A percentile compares a stretch with the other conserved stretches of the same genome.
Conservation (phyloP, 2,329 filamentous ascomycete genomes). For the Scedosporium minutisporum region DNA sequence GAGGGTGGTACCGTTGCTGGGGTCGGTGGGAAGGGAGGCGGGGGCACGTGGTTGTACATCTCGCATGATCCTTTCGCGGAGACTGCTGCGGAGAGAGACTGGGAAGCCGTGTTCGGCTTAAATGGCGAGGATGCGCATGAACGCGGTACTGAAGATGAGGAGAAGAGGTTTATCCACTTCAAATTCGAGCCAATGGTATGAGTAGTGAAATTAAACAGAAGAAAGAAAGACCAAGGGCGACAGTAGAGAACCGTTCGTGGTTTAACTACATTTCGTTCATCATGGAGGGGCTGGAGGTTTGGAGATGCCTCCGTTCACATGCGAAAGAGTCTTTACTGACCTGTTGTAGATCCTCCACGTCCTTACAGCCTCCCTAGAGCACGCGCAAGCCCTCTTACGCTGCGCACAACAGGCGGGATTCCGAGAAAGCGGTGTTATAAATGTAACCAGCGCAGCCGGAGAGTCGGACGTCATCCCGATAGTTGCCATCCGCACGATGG, state of each 20-base stretch:
- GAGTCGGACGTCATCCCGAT: constrained; percentile 41
- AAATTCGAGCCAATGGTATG: constrained; percentile 91
- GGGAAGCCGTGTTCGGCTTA: constrained; percentile 30
- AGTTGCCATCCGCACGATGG: constrained; percentile 77
- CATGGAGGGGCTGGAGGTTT: background rate
- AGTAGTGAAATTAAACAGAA: constrained; percentile 18
- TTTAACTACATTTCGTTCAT: background rate
- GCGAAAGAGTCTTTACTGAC: constrained; percentile 12
- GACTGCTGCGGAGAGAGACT: constrained; percentile 14
- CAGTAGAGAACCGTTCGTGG: background rate
- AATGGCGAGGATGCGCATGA: constrained; percentile 17
- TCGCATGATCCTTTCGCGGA: constrained; percentile 62
- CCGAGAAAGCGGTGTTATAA: constrained; percentile 78
- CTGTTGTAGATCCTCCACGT: constrained; percentile 71
- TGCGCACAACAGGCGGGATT: constrained; percentile 77
- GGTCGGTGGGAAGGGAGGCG: constrained; percentile 76
- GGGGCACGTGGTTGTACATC: constrained; percentile 77
- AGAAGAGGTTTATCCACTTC: constrained; percentile 59
- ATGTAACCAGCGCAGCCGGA: constrained; percentile 18
- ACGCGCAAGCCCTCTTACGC: constrained; percentile 66
- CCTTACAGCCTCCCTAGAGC: constrained; percentile 61
- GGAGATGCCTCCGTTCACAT: background rate
- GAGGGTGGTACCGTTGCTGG: constrained; percentile 37
- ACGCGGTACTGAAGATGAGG: constrained; percentile 13
- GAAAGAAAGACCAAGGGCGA: background rate